A percentile compares a stretch with the other conserved stretches of the same genome.
Conservation (phyloP, 1,139 yeast species). For the Yamadazyma aaseri region DNA sequence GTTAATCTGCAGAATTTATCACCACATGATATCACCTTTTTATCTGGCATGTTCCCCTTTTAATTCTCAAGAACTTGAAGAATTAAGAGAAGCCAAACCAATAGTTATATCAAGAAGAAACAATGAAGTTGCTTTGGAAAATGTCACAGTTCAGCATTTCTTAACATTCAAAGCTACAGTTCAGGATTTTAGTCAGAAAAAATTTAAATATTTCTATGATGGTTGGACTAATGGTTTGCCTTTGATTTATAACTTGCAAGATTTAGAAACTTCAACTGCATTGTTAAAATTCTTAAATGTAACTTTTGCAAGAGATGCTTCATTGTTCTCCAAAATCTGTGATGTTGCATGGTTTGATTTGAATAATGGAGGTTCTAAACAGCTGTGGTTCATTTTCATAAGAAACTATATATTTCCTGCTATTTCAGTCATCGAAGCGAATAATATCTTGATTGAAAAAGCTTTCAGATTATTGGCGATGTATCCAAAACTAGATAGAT, state of each 20-base stretch:
- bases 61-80: constrained; percentile 18
- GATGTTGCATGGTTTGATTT: constrained; percentile 51
- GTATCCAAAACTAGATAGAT: constrained; percentile 66
- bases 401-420: constrained; percentile 71
- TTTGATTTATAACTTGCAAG: constrained; percentile 34
- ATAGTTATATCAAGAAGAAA: constrained; percentile 31
- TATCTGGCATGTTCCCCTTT: constrained; percentile 26
- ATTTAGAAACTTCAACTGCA: constrained; percentile 44
- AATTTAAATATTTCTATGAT: constrained; percentile 48
- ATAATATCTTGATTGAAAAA: constrained; percentile 62
- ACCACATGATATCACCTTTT: constrained; percentile 51
- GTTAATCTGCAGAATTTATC: constrained; percentile 52
- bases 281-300: constrained; percentile 58
- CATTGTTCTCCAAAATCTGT: constrained; percentile 57
- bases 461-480: constrained; percentile 54
- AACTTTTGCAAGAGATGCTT: constrained; percentile 48
- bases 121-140: constrained; percentile 32
- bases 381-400: constrained; percentile 60
- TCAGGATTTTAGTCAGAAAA: constrained; percentile 28
- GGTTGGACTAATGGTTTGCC: constrained; percentile 51
- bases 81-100: constrained; percentile 23
- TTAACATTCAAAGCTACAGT: constrained; percentile 34
- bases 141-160: constrained; percentile 18
- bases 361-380: constrained; percentile 22
- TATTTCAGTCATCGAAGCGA: constrained; percentile 57